Conservation (phyloP, 2,329 filamentous ascomycete species). For the Xylariaceae sp. region DNA sequence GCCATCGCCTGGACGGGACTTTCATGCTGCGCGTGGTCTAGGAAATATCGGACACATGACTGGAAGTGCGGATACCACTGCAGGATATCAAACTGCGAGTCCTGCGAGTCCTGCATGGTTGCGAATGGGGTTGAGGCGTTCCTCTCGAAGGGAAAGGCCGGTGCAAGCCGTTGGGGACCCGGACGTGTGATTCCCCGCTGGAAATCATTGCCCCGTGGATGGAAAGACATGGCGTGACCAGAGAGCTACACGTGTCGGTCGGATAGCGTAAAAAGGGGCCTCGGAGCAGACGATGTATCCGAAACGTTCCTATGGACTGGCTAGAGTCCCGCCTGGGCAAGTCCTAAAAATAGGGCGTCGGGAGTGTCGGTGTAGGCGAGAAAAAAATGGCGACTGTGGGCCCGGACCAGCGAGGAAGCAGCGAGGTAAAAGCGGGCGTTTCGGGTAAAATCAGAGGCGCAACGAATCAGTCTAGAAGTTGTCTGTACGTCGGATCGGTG, state of each 20-base stretch:
- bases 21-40: slow-evolving; percentile 84
- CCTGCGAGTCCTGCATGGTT: slow-evolving; percentile 27
- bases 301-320: slow-evolving; percentile 1
- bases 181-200: slow-evolving; percentile 21
- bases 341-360: no score
- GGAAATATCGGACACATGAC: slow-evolving; percentile 83
- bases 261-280: no score
- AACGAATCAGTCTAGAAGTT: slow-evolving; percentile 5
- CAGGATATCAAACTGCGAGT: slow-evolving; percentile 66
- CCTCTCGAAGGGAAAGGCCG: slow-evolving; percentile 20
- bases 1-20: slow-evolving; percentile 80
- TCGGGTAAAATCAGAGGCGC: no score
- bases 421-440: no score
- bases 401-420: no score
- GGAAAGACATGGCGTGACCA: slow-evolving; percentile 24
- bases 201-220: slow-evolving; percentile 21
- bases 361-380: no score
- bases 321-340: slow-evolving; percentile 1
- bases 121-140: slow-evolving; percentile 20
- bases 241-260: no score
- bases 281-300: slow-evolving; percentile 1
- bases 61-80: slow-evolving; percentile 91
- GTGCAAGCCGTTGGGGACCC: slow-evolving; percentile 21
- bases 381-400: no score
- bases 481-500: slow-evolving; percentile 17